phyloP scores from a whole-genome alignment of 2,329 filamentous ascomycete genomes.

The Aspergillus uvarum region DNA sequence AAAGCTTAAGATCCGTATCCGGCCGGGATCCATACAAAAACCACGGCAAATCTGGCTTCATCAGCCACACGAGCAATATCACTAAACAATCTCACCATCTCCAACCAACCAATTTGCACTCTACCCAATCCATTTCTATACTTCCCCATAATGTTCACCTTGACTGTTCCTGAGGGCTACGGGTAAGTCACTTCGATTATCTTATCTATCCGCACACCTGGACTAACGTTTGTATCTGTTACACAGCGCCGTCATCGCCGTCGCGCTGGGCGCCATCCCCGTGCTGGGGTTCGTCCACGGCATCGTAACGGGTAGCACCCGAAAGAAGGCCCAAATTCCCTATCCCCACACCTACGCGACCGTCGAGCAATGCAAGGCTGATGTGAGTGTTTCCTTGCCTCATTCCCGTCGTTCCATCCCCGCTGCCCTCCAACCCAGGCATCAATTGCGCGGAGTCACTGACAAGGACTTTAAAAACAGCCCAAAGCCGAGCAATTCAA shows the following conservation, averaged over 20 bases:
- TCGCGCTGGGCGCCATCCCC: slow-evolving; percentile 55
- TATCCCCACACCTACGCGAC: slow-evolving; percentile 63
- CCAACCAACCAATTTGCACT: not conserved
- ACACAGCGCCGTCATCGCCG: slow-evolving; percentile 55
- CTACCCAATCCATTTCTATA: not conserved
- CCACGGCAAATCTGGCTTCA: not conserved
- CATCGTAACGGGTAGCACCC: slow-evolving; percentile 44
- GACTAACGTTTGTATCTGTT: slow-evolving; percentile 1
- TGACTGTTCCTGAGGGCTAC: slow-evolving; percentile 50
- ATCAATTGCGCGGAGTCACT: not conserved
- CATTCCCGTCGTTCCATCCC: not conserved
- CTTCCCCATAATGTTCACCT: slow-evolving; percentile 36
- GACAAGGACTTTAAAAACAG: slow-evolving; percentile 19
- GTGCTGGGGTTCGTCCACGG: slow-evolving; percentile 56
- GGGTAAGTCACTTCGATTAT: slow-evolving; percentile 37
- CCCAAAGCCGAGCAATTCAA: slow-evolving; percentile 50
- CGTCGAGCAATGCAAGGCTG: slow-evolving; percentile 51
- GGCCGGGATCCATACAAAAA: not conserved
- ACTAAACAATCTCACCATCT: not conserved
- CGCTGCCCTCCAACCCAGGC: not conserved
- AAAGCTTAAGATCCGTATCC: not conserved
- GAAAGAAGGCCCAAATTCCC: slow-evolving; percentile 53
- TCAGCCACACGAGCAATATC: not conserved
- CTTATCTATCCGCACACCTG: not conserved
- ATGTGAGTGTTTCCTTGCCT: slow-evolving; percentile 32